Evolutionary conservation across 106 monocot genomes (phyloP).

Genomic region (Dactylorhiza incarnata): DNA sequence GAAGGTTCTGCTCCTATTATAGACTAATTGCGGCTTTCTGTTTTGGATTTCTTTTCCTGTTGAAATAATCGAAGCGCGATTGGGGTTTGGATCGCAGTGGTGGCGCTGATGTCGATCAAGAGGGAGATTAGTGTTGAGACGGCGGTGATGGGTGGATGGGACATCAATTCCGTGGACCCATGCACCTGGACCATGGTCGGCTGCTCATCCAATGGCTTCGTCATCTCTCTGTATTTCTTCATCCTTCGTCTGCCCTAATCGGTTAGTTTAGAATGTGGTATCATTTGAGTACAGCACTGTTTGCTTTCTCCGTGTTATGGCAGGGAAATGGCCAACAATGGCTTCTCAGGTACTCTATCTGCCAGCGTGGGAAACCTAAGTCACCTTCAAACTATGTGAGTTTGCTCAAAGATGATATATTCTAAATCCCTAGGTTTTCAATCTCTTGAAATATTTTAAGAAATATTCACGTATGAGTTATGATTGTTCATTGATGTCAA

Average conservation of each 20-base stretch:
- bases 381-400: conserved; percentile 87
- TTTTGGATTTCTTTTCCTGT: neutral
- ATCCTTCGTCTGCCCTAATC: neutral
- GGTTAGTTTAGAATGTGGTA: neutral
- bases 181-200: conserved; percentile 97
- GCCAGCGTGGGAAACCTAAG: conserved; percentile 82
- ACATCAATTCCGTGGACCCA: conserved; percentile 93
- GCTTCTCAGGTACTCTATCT: conserved; percentile 58
- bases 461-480: neutral
- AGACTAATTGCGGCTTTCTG: neutral
- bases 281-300: neutral
- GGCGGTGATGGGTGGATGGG: conserved; percentile 80
- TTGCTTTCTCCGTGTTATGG: conserved; percentile 5
- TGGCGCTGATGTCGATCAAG: conserved; percentile 89
- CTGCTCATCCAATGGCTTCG: conserved; percentile 82
- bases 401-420: neutral
- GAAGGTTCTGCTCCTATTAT: conserved; percentile 37
- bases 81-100: conserved; percentile 36
- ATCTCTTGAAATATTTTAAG: neutral
- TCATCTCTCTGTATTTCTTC: conserved; percentile 59
- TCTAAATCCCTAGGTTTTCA: neutral
- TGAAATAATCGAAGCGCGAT: neutral
- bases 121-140: conserved; percentile 62
- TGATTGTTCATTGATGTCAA: neutral
- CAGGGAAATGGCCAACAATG: conserved; percentile 91